A percentile compares a stretch with the other conserved stretches of the same genome.
These are phyloP conservation scores for Saccharomyces hybrid DNA, from an alignment of 1,139 yeast genomes.

Conservation along the genomic window DNA sequence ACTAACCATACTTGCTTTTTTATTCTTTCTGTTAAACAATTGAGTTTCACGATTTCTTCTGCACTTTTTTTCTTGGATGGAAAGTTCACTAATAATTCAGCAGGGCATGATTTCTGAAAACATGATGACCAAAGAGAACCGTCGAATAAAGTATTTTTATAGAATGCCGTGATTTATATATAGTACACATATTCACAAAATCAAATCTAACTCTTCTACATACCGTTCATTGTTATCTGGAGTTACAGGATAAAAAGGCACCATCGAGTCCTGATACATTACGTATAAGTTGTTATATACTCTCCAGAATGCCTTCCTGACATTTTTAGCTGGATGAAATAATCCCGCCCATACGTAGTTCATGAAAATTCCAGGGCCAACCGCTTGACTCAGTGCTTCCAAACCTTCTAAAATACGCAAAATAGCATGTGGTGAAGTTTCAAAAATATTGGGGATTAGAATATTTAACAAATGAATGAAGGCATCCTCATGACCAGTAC, in stretches of 20 bases:
- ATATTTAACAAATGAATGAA: conserved; percentile 69
- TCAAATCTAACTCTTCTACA: conserved; percentile 37
- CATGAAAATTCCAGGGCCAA: conserved; percentile 71
- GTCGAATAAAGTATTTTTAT: neutral
- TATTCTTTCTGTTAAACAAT: neutral
- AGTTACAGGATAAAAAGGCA: conserved; percentile 73
- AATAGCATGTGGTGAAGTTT: conserved; percentile 93
- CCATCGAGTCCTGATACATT: conserved; percentile 66
- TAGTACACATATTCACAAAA: conserved; percentile 14
- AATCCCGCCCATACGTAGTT: conserved; percentile 83
- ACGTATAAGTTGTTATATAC: conserved; percentile 71
- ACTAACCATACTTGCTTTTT: neutral
- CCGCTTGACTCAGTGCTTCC: conserved; percentile 61
- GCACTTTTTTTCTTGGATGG: neutral
- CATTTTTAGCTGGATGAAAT: conserved; percentile 89
- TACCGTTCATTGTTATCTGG: conserved; percentile 26
- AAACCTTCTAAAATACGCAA: conserved; percentile 73
- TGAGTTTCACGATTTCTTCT: neutral
- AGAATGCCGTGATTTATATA: neutral
- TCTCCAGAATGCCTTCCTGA: conserved; percentile 80
- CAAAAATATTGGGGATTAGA: conserved; percentile 77
- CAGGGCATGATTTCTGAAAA: neutral
- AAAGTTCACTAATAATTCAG: neutral
- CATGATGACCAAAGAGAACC: neutral
- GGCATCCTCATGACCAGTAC: conserved; percentile 68